These are phyloP conservation scores for Exophiala calicioides DNA, from an alignment of 2,329 filamentous ascomycete genomes.

Conservation along the genomic window DNA sequence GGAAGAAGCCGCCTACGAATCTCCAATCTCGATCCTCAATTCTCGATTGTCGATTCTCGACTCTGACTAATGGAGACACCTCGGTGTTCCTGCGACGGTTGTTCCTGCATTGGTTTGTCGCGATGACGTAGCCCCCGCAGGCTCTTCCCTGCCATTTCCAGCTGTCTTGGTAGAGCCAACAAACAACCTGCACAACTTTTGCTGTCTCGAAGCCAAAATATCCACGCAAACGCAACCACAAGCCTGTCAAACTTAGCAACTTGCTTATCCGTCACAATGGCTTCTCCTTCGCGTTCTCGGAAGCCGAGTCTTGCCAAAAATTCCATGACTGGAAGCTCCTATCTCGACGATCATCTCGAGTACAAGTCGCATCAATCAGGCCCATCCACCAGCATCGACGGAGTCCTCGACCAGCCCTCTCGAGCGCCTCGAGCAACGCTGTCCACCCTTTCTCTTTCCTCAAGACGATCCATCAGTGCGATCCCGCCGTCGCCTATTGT, in stretches of 20 bases:
- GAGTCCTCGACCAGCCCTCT: conserved; percentile 29
- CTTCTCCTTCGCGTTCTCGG: conserved; percentile 33
- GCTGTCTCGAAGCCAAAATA: neutral
- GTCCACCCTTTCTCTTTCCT: conserved; percentile 25
- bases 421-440: conserved; percentile 19
- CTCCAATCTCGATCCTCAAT: neutral
- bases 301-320: conserved; percentile 47
- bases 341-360: conserved; percentile 51
- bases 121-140: conserved; percentile 16
- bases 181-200: conserved; percentile 1
- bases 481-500: conserved; percentile 28
- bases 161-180: neutral
- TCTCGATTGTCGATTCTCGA: no score
- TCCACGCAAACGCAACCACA: neutral
- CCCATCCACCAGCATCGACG: conserved; percentile 31
- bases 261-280: conserved; percentile 6
- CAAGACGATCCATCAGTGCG: conserved; percentile 29
- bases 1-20: no score
- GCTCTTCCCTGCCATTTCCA: neutral
- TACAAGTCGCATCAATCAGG: conserved; percentile 37
- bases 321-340: conserved; percentile 43
- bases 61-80: no score
- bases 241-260: neutral
- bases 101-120: conserved; percentile 23
- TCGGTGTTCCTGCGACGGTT: conserved; percentile 1